A percentile compares a stretch with the other conserved stretches of the same genome.
phyloP scores from a whole-genome alignment of 2,329 filamentous ascomycete genomes.

The Claviceps purpurea region DNA sequence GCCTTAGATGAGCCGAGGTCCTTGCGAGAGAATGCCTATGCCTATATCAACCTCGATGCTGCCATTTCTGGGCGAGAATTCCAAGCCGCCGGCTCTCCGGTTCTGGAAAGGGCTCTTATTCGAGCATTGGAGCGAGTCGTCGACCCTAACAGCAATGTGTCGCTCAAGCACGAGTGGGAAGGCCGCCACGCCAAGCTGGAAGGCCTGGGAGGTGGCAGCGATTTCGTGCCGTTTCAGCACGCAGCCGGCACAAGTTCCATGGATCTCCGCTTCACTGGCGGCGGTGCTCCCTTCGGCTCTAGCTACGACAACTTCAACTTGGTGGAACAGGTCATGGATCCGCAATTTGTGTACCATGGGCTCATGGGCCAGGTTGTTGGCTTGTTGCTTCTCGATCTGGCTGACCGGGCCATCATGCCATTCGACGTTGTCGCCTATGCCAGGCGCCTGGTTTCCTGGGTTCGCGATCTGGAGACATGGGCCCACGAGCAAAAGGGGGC shows the following conservation, averaged over 20 bases:
- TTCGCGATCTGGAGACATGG: slow-evolving; percentile 54
- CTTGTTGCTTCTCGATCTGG: slow-evolving; percentile 72
- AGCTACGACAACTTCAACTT: slow-evolving; percentile 86
- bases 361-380: slow-evolving; percentile 67
- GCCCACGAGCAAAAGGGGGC: slow-evolving; percentile 37
- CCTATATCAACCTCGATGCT: slow-evolving; percentile 83
- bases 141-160: slow-evolving; percentile 59
- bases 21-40: slow-evolving; percentile 62
- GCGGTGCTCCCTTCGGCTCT: slow-evolving; percentile 58
- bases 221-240: slow-evolving; percentile 83
- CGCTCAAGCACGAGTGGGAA: slow-evolving; percentile 68
- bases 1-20: slow-evolving; percentile 42
- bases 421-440: slow-evolving; percentile 71
- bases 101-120: slow-evolving; percentile 59
- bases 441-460: slow-evolving; percentile 47
- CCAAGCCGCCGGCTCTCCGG: slow-evolving; percentile 64
- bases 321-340: slow-evolving; percentile 70
- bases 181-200: slow-evolving; percentile 45
- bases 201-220: slow-evolving; percentile 60
- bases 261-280: slow-evolving; percentile 65
- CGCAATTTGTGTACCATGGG: slow-evolving; percentile 68
- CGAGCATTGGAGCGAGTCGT: slow-evolving; percentile 61
- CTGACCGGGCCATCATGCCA: slow-evolving; percentile 68
- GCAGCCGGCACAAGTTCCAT: slow-evolving; percentile 81
- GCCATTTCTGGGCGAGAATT: slow-evolving; percentile 67